phyloP scores from a whole-genome alignment of 441 rosid species.

The Erodium trifolium region DNA sequence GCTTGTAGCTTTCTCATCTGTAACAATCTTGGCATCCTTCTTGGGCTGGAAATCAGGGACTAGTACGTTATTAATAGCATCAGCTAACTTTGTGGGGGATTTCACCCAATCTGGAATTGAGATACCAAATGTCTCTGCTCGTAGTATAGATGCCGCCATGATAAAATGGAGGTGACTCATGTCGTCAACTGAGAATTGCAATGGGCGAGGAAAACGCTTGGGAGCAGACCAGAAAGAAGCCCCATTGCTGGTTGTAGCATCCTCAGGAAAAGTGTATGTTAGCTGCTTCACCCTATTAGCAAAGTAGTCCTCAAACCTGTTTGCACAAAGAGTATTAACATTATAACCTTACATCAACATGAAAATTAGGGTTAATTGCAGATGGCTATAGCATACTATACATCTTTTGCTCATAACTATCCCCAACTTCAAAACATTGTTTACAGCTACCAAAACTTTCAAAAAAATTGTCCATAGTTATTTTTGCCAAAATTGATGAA shows the following conservation, averaged over 20 bases:
- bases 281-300: slow-evolving; percentile 76
- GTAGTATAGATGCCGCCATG: slow-evolving; percentile 60
- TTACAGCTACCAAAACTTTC: no score
- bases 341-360: no score
- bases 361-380: no score
- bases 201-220: slow-evolving; percentile 75
- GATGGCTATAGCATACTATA: no score
- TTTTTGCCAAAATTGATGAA: no score
- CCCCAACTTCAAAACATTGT: no score
- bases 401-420: no score
- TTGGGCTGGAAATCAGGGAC: slow-evolving; percentile 87
- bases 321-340: slow-evolving; percentile 1
- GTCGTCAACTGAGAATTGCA: slow-evolving; percentile 60
- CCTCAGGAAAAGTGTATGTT: slow-evolving; percentile 83
- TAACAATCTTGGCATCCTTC: slow-evolving; percentile 65
- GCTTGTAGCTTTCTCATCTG: slow-evolving; percentile 79
- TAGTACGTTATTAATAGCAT: slow-evolving; percentile 57
- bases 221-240: slow-evolving; percentile 96
- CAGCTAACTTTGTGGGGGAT: slow-evolving; percentile 44
- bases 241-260: slow-evolving; percentile 78
- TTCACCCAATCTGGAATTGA: slow-evolving; percentile 68
- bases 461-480: no score
- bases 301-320: slow-evolving; percentile 88
- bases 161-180: slow-evolving; percentile 56
- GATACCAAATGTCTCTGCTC: slow-evolving; percentile 81